A percentile compares a stretch with the other conserved stretches of the same genome.
Conservation (phyloP, 306 rosid species). For the Psophocarpus tetragonolobus region DNA sequence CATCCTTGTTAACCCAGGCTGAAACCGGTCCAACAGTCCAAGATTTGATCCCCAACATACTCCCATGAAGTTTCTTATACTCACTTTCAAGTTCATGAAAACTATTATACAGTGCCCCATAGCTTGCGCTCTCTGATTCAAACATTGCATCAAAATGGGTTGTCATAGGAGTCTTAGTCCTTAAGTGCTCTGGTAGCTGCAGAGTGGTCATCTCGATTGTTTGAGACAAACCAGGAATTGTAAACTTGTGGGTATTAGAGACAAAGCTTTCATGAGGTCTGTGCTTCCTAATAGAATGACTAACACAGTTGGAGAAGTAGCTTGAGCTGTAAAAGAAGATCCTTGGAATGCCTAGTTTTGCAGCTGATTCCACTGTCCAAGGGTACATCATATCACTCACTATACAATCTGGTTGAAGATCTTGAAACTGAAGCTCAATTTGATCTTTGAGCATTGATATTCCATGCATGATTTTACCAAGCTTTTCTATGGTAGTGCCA, state of each 20-base stretch:
- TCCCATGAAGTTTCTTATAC: neutral
- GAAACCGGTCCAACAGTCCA: neutral
- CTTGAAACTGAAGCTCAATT: neutral
- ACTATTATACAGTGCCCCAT: neutral
- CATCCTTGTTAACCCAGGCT: neutral
- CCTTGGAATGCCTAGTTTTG: constrained; percentile 36
- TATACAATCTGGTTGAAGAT: neutral
- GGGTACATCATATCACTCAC: constrained; percentile 35
- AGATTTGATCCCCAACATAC: neutral
- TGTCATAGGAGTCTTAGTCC: neutral
- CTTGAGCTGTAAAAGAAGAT: constrained; percentile 32
- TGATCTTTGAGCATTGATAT: constrained; percentile 12
- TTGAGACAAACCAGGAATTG: constrained; percentile 33
- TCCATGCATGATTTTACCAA: neutral
- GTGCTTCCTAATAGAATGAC: constrained; percentile 13
- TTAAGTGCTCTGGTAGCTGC: constrained; percentile 5
- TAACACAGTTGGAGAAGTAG: constrained; percentile 26
- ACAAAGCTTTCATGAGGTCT: constrained; percentile 26
- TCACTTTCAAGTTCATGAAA: neutral
- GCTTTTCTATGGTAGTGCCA: neutral
- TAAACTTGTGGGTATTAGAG: constrained; percentile 16
- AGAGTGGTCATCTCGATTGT: constrained; percentile 8
- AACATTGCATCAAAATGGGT: neutral
- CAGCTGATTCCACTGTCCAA: constrained; percentile 33
- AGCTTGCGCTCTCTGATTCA: constrained; percentile 15